Conservation (phyloP, 1,284 basidiomycete species). For the Ceratobasidium theobromae region DNA sequence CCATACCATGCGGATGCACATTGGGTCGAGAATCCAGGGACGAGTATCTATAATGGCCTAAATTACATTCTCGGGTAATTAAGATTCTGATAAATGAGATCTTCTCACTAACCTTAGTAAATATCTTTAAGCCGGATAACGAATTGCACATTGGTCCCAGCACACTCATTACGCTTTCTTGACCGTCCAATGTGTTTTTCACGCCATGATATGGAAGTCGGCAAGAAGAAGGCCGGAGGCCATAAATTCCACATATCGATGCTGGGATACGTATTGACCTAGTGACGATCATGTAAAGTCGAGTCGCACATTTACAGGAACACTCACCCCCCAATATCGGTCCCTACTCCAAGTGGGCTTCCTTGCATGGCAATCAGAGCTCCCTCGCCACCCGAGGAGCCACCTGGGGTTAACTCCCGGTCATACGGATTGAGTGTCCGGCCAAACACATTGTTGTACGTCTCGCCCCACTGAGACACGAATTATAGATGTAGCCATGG, state of each 20-base stretch:
- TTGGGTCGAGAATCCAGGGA: constrained; percentile 54
- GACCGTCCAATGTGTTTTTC: constrained; percentile 54
- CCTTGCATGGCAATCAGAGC: constrained; percentile 60
- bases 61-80: too few relatives aligned
- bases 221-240: constrained; percentile 55
- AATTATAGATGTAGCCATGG: too few relatives aligned
- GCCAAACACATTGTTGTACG: constrained; percentile 56
- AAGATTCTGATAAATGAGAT: too few relatives aligned
- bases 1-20: constrained; percentile 58
- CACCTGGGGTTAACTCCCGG: constrained; percentile 55
- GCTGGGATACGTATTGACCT: constrained; percentile 44
- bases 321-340: constrained; percentile 51
- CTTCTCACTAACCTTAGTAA: constrained; percentile 56
- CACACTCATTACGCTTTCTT: constrained; percentile 47
- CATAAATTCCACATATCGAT: constrained; percentile 56
- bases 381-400: constrained; percentile 64
- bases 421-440: constrained; percentile 58
- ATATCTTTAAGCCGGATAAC: constrained; percentile 42
- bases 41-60: too few relatives aligned
- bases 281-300: neutral
- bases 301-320: neutral
- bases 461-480: too few relatives aligned
- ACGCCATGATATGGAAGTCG: constrained; percentile 56
- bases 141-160: neutral
- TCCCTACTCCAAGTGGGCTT: constrained; percentile 59